A percentile compares a stretch with the other conserved stretches of the same genome.
phyloP scores from a whole-genome alignment of 306 rosid species.

The Corylus avellana region DNA sequence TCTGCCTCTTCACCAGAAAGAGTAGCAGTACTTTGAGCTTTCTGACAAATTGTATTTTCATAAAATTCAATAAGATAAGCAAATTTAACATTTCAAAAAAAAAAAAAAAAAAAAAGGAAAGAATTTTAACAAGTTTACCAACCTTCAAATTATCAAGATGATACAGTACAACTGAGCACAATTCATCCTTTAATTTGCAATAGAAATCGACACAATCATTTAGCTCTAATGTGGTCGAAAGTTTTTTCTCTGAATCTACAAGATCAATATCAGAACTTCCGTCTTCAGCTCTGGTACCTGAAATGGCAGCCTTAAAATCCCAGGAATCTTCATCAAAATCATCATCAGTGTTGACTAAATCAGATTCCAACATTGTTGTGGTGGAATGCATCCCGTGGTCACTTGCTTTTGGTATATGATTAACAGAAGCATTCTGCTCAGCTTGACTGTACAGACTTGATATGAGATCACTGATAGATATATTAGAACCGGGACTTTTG shows the following conservation, averaged over 20 bases:
- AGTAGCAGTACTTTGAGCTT: conserved; percentile 43
- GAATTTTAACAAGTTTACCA: conserved; percentile 24
- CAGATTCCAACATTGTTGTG: conserved; percentile 37
- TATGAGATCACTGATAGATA: conserved; percentile 68
- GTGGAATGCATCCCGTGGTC: conserved; percentile 36
- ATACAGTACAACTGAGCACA: conserved; percentile 43
- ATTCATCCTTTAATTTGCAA: conserved; percentile 64
- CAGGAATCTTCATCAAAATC: conserved; percentile 68
- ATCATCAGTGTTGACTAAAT: conserved; percentile 39
- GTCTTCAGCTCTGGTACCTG: conserved; percentile 31
- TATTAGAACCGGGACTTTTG: conserved; percentile 43
- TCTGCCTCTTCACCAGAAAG: conserved; percentile 56
- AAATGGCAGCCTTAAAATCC: conserved; percentile 73
- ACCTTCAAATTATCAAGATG: conserved; percentile 76
- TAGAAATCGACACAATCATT: conserved; percentile 60
- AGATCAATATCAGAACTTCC: conserved; percentile 37
- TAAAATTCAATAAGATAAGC: conserved; percentile 23
- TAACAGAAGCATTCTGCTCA: conserved; percentile 46
- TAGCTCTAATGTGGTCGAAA: conserved; percentile 38
- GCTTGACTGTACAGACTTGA: conserved; percentile 80
- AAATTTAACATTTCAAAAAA: conserved; percentile 8
- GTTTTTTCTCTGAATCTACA: conserved; percentile 34
- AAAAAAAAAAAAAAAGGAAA: conserved; percentile 15
- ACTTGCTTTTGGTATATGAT: conserved; percentile 41
- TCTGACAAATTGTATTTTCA: conserved; percentile 46